Evolutionary conservation across 805 yeast genomes (phyloP), one percentile per base, ranked within the genome.

Genomic region (Schizosaccharomyces pombe): DNA sequence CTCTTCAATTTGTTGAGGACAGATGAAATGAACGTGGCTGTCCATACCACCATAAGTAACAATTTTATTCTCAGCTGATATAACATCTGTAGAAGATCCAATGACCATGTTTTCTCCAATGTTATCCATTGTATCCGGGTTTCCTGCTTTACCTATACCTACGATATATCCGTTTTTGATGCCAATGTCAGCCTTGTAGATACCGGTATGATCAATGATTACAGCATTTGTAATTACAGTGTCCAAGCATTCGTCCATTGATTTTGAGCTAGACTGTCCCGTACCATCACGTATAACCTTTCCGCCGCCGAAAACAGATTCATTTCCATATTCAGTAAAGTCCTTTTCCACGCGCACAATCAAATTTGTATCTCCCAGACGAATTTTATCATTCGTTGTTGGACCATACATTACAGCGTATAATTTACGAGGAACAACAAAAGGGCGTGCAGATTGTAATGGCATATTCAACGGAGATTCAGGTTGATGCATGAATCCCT

Each of bases 331-430:
- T 4, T 26, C 47, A 14, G 54, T 52, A 4, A 33, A 37, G 34
- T 52, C 54, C 28, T 37, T 31, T 34, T 52, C 54, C n/a, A 52
- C 47, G 5, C n/a, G 11, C 4, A 52, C 30, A 16, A 34, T 9
- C 30, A 52, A 28, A 16, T 24, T 26, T n/a, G 54, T 52, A 33
- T 52, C 54, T 33, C 54, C 54, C 11, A 52, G 43, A 19, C 54
- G 40, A 34, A 52, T 31, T 4, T 22, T 33, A 19, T 52, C 54
- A 12, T 31, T 31, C n/a, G 30, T 34, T 9, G 54, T 52, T 28
- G 54, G 54, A 5, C 54, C 54, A n/a, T 33, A 52, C 54, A 52
- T 52, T 29, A 29, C 19, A 8, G 54, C 54, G 24, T 52, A 52
- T 9, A 14, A 11, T 34, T 33, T 4, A 34, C 54, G 54, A 19